phyloP scores from a whole-genome alignment of 1,139 yeast species.

The Candida dubliniensis region DNA sequence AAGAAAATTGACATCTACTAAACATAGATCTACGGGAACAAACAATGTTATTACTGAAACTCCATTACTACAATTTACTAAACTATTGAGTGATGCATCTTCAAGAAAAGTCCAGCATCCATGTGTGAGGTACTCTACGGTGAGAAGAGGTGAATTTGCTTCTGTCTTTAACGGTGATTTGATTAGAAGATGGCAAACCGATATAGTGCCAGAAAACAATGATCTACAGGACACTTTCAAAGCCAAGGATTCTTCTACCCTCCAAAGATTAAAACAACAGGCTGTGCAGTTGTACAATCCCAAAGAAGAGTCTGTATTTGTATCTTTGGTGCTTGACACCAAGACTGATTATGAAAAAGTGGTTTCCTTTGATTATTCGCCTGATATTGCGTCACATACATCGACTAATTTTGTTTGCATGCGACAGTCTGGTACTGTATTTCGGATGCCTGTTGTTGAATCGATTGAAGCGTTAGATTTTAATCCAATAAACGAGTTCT shows the following conservation, averaged over 20 bases:
- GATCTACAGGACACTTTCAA: conserved; percentile 1
- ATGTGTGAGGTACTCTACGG: conserved; percentile 70
- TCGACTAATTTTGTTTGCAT: conserved; percentile 72
- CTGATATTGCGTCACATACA: conserved; percentile 47
- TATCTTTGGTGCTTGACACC: conserved; percentile 72
- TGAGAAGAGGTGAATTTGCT: conserved; percentile 71
- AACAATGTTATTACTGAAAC: conserved; percentile 41
- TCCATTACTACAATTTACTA: conserved; percentile 67
- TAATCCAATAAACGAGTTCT: conserved; percentile 70
- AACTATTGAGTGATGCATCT: conserved; percentile 63
- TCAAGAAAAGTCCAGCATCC: conserved; percentile 61
- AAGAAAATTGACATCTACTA: conserved; percentile 50
- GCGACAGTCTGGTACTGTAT: conserved; percentile 86
- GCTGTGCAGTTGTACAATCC: conserved; percentile 37
- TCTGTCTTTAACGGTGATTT: conserved; percentile 77
- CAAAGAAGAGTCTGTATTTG: conserved; percentile 61
- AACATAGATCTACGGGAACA: conserved; percentile 14
- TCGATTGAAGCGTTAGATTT: conserved; percentile 64
- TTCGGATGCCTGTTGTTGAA: conserved; percentile 74
- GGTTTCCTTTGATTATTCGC: conserved; percentile 79
- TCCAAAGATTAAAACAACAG: conserved; percentile 35
- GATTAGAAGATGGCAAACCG: conserved; percentile 81
- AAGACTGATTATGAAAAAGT: conserved; percentile 80
- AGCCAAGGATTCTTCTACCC: conserved; percentile 9
- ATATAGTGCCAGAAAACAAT: conserved; percentile 48